These are phyloP conservation scores for Botrytis tulipae DNA, from an alignment of 2,329 filamentous ascomycete genomes.

Conservation along the genomic window DNA sequence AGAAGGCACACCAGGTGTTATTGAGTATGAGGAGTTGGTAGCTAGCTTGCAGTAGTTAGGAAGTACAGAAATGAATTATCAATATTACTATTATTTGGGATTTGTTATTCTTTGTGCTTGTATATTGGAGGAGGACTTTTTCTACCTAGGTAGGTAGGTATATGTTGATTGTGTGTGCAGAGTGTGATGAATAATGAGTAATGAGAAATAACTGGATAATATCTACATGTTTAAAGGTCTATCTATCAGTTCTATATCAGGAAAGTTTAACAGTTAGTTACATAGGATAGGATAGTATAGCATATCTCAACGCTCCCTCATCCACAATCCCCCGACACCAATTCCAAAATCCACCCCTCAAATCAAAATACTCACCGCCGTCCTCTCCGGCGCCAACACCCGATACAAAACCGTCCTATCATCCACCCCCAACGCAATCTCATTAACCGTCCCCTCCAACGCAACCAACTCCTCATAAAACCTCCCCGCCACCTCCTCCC, in stretches of 20 bases:
- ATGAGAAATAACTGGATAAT: not conserved
- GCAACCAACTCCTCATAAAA: conserved; percentile 18
- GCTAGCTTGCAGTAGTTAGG: not conserved
- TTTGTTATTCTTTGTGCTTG: not conserved
- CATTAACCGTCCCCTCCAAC: conserved; percentile 1
- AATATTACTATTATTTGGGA: not conserved
- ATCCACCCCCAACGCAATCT: conserved; percentile 8
- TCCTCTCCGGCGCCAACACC: conserved; percentile 12
- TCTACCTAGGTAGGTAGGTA: not conserved
- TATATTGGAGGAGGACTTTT: not conserved
- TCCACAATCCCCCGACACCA: not conserved
- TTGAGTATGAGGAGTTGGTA: not conserved
- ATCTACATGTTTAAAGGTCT: not conserved
- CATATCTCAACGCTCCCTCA: not conserved
- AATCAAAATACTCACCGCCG: conserved; percentile 19
- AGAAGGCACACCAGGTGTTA: not conserved
- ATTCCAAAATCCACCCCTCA: not conserved
- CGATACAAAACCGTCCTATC: conserved; percentile 10
- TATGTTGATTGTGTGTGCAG: not conserved
- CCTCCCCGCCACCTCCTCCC: not conserved
- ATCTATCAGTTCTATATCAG: not conserved
- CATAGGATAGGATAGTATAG: not conserved
- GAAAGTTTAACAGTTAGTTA: not conserved
- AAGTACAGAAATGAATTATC: not conserved
- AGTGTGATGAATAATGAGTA: not conserved